Evolutionary conservation across 495 filamentous ascomycete species (phyloP).

Genomic region (Neurospora cerealis): DNA sequence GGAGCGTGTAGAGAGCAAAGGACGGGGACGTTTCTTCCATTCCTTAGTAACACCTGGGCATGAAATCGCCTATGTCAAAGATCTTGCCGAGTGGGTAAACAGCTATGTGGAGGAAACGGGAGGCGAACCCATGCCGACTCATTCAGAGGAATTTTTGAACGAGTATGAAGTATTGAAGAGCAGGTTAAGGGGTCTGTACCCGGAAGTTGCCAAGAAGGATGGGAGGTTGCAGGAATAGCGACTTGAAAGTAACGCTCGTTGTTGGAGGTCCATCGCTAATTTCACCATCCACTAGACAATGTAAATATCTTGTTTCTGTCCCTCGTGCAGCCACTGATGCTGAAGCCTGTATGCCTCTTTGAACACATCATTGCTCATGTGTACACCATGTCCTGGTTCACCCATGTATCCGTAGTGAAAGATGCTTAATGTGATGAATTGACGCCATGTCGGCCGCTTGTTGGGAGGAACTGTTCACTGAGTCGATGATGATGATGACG

Average conservation of each 20-base stretch:
- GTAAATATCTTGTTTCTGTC: neutral
- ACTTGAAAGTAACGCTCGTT: neutral
- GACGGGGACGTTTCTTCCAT: slow-evolving; percentile 44
- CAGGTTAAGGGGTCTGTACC: slow-evolving; percentile 5
- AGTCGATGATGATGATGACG: neutral
- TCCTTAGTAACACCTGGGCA: slow-evolving; percentile 32
- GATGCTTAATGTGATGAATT: neutral
- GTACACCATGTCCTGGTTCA: neutral
- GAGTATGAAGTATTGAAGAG: slow-evolving; percentile 10
- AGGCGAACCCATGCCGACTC: slow-evolving; percentile 28
- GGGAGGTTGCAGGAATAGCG: neutral
- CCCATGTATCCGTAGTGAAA: neutral
- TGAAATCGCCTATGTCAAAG: slow-evolving; percentile 46
- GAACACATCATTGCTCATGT: neutral
- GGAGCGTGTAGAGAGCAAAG: slow-evolving; percentile 32
- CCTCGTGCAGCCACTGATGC: neutral
- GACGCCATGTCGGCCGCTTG: neutral
- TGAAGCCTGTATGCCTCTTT: neutral
- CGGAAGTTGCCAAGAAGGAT: neutral
- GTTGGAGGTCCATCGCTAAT: neutral
- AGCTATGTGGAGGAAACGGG: slow-evolving; percentile 17
- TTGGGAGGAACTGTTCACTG: neutral
- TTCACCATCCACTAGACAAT: neutral
- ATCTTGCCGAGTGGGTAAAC: slow-evolving; percentile 47
- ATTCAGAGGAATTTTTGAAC: slow-evolving; percentile 34